These are phyloP conservation scores for Aplosporella prunicola DNA, from an alignment of 2,329 filamentous ascomycete genomes.

Conservation along the genomic window DNA sequence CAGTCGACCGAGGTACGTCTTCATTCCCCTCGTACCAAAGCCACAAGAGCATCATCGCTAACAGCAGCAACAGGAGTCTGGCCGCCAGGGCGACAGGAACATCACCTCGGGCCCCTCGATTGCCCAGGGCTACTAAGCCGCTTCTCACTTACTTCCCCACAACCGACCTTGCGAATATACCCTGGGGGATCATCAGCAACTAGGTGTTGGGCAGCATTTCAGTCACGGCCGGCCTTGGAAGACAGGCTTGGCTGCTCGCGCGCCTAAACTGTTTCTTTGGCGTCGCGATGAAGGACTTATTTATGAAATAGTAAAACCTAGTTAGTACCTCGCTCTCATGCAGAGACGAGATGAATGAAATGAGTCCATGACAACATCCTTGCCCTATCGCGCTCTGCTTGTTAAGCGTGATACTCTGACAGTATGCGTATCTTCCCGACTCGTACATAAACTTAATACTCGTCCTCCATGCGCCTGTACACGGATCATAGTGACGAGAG, in stretches of 20 bases:
- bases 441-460: too few relatives aligned
- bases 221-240: too few relatives aligned
- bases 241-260: background rate
- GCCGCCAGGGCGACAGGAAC: slow-evolving; percentile 36
- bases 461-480: too few relatives aligned
- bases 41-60: slow-evolving; percentile 11
- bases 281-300: background rate
- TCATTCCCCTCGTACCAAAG: background rate
- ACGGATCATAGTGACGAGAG: too few relatives aligned
- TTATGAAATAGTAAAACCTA: background rate
- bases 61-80: slow-evolving; percentile 26
- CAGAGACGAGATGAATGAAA: slow-evolving; percentile 8
- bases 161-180: background rate
- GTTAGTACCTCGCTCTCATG: slow-evolving; percentile 3
- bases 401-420: too few relatives aligned
- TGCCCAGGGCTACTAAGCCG: slow-evolving; percentile 4
- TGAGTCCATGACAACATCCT: slow-evolving; percentile 5
- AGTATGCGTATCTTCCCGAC: too few relatives aligned
- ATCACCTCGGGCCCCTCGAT: slow-evolving; percentile 28
- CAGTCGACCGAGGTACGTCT: slow-evolving; percentile 50
- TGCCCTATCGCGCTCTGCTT: too few relatives aligned
- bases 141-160: too few relatives aligned
- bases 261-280: background rate
- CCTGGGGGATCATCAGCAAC: background rate
- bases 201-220: background rate